Percentiles rank a stretch among this genome's conserved stretches.
Evolutionary conservation across 306 rosid genomes (phyloP).

Genomic region (Styphnolobium japonicum): DNA sequence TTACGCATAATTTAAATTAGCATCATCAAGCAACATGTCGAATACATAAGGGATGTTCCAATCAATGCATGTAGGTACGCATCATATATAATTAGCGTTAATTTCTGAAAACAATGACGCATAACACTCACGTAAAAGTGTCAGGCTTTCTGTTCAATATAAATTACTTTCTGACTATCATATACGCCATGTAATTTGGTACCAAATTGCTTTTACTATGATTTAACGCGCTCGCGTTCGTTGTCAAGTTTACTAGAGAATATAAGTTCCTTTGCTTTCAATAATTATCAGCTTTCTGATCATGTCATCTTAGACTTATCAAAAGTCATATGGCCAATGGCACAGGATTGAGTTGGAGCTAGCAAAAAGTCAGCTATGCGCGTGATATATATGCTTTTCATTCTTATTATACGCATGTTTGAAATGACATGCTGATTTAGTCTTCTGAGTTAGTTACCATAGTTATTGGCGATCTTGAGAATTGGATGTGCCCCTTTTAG

Average conservation of each 20-base stretch:
- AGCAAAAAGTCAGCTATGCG: neutral
- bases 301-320: neutral
- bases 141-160: neutral
- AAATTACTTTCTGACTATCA: neutral
- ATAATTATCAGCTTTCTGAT: neutral
- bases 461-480: neutral
- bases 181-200: neutral
- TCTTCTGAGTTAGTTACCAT: neutral
- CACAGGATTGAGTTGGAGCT: neutral
- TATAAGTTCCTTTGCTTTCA: neutral
- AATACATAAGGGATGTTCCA: neutral
- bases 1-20: neutral
- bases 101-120: neutral
- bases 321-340: neutral
- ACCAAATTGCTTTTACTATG: neutral
- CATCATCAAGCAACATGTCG: neutral
- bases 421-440: neutral
- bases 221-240: neutral
- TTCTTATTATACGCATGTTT: neutral
- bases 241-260: neutral
- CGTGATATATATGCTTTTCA: constrained; percentile 8
- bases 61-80: neutral
- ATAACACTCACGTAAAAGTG: neutral
- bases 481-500: neutral
- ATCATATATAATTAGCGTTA: neutral